Base-by-base conservation (phyloP, 2,329 filamentous ascomycete species). In the Diaporthe caulivora region DNA sequence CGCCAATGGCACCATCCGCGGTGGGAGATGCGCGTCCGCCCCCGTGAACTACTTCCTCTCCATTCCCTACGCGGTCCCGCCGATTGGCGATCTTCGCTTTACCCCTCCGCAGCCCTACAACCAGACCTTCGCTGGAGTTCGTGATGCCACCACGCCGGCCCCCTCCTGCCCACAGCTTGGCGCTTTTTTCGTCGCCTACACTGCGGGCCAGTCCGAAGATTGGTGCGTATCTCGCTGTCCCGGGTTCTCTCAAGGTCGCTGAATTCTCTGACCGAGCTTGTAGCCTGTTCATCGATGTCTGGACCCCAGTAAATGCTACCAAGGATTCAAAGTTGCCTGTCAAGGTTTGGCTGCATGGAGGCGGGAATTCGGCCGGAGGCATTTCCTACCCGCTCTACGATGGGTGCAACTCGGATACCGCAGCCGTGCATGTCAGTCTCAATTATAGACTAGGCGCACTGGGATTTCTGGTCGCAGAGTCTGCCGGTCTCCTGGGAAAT, bases 1-100 rank as follows among this genome's bases (percentile, higher is more conserved):
- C n/a, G 37, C 57, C 37, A 44, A 60, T 29, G 57, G 57, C 57
- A 60, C 57, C 15, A 13, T 60, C 26, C 57, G 57, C 31, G 57
- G 57, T 15, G 57, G n/a, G n/a, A 6, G 34, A 29, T 60, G 57
- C 37, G 57, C 13, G 15, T 60, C 57, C 37, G n/a, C 57, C n/a
- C 3, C 57, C 37, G 58, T 85, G 18, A 82, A 85, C 34, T 76
- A 79, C 21, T 89, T 89, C 75, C 79, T 85, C 1, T 85, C 86
- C 1, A 82, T 89, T 21, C 87, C 86, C 0, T 89, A 88, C 74
- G 86, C 85, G 0, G 77, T 84, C 3, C 83, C 86, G 2, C 86
- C 87, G 18, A 81, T 79, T 3, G 86, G 85, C 0, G 81, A 86
- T n/a, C 80, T 80, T 26, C 83, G 87, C 21, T 89, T 89, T 74